These are phyloP conservation scores for Trypanosoma brucei DNA, from an alignment of 208 protist species.

Conservation along the genomic window DNA sequence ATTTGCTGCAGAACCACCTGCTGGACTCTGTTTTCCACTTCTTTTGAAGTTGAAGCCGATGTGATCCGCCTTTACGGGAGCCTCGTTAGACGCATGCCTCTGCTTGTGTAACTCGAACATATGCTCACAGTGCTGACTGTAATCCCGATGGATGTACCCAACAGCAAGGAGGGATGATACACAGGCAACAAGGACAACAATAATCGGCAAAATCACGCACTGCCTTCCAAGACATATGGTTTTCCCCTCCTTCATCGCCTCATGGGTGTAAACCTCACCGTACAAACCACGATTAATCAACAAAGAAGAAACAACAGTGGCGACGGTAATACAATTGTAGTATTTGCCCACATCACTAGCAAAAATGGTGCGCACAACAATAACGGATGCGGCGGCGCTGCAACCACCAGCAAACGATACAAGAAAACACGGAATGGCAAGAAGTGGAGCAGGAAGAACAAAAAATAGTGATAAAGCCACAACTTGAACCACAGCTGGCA, in stretches of 20 bases:
- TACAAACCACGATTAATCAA: slow-evolving; percentile 74
- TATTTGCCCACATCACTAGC: slow-evolving; percentile 71
- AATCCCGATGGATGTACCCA: slow-evolving; percentile 16
- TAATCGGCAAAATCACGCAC: slow-evolving; percentile 18
- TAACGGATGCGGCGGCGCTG: slow-evolving; percentile 52
- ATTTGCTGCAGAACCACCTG: too few relatives aligned
- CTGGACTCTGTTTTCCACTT: too few relatives aligned
- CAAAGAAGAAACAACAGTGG: slow-evolving; percentile 38
- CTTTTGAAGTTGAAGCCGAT: too few relatives aligned
- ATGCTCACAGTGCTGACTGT: slow-evolving; percentile 6
- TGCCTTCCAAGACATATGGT: slow-evolving; percentile 34
- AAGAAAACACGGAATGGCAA: slow-evolving; percentile 55
- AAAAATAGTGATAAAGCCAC: slow-evolving; percentile 14
- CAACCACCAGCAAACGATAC: slow-evolving; percentile 68
- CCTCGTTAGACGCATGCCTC: neutral
- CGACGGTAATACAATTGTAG: slow-evolving; percentile 70
- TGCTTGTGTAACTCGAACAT: slow-evolving; percentile 12
- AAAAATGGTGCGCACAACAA: slow-evolving; percentile 74
- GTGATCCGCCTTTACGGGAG: too few relatives aligned
- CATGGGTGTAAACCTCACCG: slow-evolving; percentile 60
- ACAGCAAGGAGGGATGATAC: slow-evolving; percentile 2
- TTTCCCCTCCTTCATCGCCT: slow-evolving; percentile 43
- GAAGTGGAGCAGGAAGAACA: slow-evolving; percentile 17
- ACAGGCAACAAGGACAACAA: slow-evolving; percentile 13
- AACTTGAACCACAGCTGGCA: slow-evolving; percentile 9